Percentiles rank a stretch among this genome's conserved stretches.
These are phyloP conservation scores for Lasiodiplodia theobromae DNA, from an alignment of 2,329 filamentous ascomycete species.

Conservation along the genomic window DNA sequence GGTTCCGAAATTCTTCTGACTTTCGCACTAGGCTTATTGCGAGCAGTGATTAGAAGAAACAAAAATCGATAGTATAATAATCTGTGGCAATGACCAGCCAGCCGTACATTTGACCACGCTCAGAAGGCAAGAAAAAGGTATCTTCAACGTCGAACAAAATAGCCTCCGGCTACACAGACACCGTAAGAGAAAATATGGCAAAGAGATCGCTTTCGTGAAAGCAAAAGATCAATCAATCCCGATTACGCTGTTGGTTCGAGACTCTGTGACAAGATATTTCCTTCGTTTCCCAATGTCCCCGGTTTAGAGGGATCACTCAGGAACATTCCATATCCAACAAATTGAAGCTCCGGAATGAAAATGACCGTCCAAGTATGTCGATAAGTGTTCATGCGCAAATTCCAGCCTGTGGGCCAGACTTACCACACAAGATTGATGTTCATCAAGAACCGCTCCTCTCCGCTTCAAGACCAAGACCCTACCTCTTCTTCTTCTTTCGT, in stretches of 20 bases:
- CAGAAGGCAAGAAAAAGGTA: slow-evolving; percentile 31
- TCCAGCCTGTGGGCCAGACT: neutral
- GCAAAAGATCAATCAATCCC: neutral
- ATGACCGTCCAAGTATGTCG: neutral
- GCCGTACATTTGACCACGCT: slow-evolving; percentile 3
- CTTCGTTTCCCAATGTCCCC: neutral
- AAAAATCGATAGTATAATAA: neutral
- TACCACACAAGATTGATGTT: neutral
- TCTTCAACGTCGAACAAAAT: slow-evolving; percentile 29
- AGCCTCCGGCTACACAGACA: neutral
- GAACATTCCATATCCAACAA: neutral
- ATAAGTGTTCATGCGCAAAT: neutral
- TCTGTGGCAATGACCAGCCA: slow-evolving; percentile 4
- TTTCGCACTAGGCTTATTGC: neutral
- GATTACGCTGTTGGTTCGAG: neutral
- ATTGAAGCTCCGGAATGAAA: neutral
- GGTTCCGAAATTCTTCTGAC: too few species aligned
- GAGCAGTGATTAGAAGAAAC: neutral
- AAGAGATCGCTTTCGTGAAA: neutral
- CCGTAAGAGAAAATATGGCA: neutral
- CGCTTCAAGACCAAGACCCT: neutral
- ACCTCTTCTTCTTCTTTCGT: neutral
- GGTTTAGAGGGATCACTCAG: neutral
- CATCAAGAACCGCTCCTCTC: neutral
- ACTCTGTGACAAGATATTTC: neutral